Conservation (phyloP, 2,329 filamentous ascomycete genomes). For the Meredithiella fracta region DNA sequence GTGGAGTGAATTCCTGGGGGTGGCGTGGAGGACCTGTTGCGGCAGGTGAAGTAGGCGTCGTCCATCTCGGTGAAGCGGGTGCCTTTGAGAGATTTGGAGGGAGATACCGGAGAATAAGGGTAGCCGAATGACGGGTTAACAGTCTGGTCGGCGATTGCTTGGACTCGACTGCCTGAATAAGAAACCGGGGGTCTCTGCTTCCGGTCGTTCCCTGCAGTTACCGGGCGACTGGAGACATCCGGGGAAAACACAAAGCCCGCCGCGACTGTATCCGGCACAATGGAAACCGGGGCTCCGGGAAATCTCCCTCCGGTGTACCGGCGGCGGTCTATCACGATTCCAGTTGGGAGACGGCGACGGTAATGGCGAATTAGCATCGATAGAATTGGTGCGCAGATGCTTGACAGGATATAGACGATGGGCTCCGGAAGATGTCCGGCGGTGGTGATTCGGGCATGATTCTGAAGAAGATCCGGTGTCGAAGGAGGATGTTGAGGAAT, state of each 20-base stretch:
- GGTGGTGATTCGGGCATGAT: not conserved
- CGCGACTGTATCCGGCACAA: not conserved
- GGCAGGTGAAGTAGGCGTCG: not conserved
- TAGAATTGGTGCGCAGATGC: constrained; percentile 1
- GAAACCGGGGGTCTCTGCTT: constrained; percentile 2
- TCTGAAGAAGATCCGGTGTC: not conserved
- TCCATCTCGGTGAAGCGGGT: constrained; percentile 1
- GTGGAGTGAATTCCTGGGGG: not conserved
- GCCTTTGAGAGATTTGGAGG: not conserved
- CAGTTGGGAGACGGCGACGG: not conserved
- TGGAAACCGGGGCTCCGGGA: not conserved
- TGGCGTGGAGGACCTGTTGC: too few relatives aligned
- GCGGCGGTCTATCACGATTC: not conserved
- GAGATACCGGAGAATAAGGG: not conserved
- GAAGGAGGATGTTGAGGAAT: constrained; percentile 9
- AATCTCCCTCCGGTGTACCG: not conserved
- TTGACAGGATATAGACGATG: constrained; percentile 7
- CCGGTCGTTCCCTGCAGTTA: not conserved
- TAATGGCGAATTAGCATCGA: not conserved
- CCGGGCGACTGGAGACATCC: not conserved
- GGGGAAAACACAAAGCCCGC: constrained; percentile 3
- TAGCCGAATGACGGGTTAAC: not conserved
- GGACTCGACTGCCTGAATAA: not conserved
- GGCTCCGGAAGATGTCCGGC: constrained; percentile 3
- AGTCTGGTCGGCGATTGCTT: not conserved